Percentiles rank a stretch among this genome's conserved stretches.
Evolutionary conservation across 805 yeast genomes (phyloP).

Genomic region (Metschnikowia cerradonensis): DNA sequence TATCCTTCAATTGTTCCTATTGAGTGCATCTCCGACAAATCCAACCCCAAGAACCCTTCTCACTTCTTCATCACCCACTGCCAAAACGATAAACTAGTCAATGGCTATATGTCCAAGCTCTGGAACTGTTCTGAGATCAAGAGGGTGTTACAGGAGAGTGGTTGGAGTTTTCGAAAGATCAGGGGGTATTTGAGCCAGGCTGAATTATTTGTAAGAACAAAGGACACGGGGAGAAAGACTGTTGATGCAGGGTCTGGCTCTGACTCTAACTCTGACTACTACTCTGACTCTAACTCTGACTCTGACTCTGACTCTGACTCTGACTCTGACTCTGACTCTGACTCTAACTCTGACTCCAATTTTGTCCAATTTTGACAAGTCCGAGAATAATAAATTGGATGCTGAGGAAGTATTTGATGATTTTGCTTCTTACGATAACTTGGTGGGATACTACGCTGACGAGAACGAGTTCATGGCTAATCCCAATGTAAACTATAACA

Average conservation of each 20-base stretch:
- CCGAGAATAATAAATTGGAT: constrained; percentile 10
- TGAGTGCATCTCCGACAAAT: constrained; percentile 23
- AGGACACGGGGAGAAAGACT: constrained; percentile 17
- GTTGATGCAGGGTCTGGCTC: constrained; percentile 15
- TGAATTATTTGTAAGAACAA: constrained; percentile 26
- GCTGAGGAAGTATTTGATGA: constrained; percentile 28
- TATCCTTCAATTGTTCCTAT: too few relatives aligned
- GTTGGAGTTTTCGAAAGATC: constrained; percentile 45
- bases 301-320: background rate
- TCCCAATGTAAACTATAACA: constrained; percentile 46
- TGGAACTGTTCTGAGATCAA: constrained; percentile 44
- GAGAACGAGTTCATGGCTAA: constrained; percentile 31
- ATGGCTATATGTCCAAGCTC: constrained; percentile 45
- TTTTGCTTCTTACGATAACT: constrained; percentile 33
- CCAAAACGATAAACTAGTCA: constrained; percentile 36
- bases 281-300: constrained; percentile 11
- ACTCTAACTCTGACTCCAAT: too few relatives aligned
- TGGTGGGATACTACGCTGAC: constrained; percentile 43
- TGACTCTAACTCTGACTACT: constrained; percentile 14
- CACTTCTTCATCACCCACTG: constrained; percentile 41
- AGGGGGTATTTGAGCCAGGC: constrained; percentile 43
- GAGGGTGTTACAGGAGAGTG: constrained; percentile 31
- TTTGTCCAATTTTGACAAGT: background rate
- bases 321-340: background rate
- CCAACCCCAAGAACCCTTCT: constrained; percentile 40